phyloP scores from a whole-genome alignment of 495 filamentous ascomycete genomes.

The Daldinia loculata region DNA sequence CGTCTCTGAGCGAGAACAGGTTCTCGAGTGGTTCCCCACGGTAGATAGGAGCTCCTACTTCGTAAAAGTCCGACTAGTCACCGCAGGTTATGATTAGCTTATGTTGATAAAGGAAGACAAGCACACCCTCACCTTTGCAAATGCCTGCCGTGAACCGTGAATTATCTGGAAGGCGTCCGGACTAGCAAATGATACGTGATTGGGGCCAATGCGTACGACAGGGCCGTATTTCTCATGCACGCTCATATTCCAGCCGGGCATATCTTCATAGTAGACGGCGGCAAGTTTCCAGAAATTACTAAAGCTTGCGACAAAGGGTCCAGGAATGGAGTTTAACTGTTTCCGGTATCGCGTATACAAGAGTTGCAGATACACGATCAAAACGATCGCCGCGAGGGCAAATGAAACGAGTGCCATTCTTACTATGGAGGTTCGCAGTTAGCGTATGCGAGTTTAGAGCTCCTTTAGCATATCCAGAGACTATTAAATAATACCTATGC shows the following conservation, averaged over 20 bases:
- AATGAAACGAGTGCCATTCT: constrained; percentile 1
- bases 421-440: neutral
- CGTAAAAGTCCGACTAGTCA: neutral
- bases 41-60: neutral
- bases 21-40: constrained; percentile 23
- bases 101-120: neutral
- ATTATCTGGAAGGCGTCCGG: constrained; percentile 30
- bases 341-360: constrained; percentile 2
- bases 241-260: constrained; percentile 16
- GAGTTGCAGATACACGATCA: constrained; percentile 2
- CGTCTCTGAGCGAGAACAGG: constrained; percentile 21
- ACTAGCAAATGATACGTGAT: constrained; percentile 37
- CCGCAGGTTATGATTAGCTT: neutral
- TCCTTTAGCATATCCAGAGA: neutral
- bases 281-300: constrained; percentile 31
- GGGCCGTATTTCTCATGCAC: constrained; percentile 36
- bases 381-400: neutral
- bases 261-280: constrained; percentile 18
- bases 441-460: neutral
- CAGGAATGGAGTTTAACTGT: neutral
- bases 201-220: constrained; percentile 44
- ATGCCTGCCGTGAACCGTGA: constrained; percentile 19
- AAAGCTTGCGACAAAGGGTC: constrained; percentile 15
- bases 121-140: neutral
- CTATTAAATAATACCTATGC: neutral